phyloP scores from a whole-genome alignment of 805 yeast genomes.

The Tetrapisispora pingtungensis region DNA sequence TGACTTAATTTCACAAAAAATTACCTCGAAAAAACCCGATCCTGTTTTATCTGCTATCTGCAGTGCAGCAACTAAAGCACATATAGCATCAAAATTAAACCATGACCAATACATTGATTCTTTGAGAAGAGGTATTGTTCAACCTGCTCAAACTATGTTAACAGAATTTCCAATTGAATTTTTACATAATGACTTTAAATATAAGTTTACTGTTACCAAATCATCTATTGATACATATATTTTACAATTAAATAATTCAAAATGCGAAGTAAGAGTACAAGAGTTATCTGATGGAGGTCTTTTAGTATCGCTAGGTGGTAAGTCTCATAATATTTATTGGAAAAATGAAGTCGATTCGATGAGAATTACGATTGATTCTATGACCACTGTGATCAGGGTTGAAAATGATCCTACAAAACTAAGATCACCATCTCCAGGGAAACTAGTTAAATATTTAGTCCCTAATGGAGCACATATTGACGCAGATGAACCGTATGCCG shows the following conservation, averaged over 20 bases:
- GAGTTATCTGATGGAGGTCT: slow-evolving; percentile 93
- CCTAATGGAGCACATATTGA: slow-evolving; percentile 89
- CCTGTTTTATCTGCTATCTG: slow-evolving; percentile 81
- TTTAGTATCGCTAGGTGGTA: slow-evolving; percentile 78
- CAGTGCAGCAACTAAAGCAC: slow-evolving; percentile 95
- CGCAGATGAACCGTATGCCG: slow-evolving; percentile 93
- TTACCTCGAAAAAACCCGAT: slow-evolving; percentile 97
- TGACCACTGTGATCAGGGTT: slow-evolving; percentile 85
- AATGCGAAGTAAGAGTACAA: slow-evolving; percentile 77
- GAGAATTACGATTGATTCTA: slow-evolving; percentile 87
- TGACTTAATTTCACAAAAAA: slow-evolving; percentile 82
- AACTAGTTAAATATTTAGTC: slow-evolving; percentile 82
- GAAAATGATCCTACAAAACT: slow-evolving; percentile 98
- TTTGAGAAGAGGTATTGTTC: slow-evolving; percentile 92
- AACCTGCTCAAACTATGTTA: slow-evolving; percentile 66
- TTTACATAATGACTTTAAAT: slow-evolving; percentile 87
- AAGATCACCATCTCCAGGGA: slow-evolving; percentile 98
- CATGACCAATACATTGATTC: slow-evolving; percentile 58
- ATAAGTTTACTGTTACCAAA: slow-evolving; percentile 91
- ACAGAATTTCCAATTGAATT: slow-evolving; percentile 90
- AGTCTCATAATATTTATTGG: slow-evolving; percentile 93
- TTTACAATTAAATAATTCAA: slow-evolving; percentile 85
- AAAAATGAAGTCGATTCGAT: slow-evolving; percentile 95
- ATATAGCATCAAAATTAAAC: slow-evolving; percentile 62
- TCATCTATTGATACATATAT: slow-evolving; percentile 79